Conservation (phyloP, 179 eudicot genomes). For the Spergularia azorica region DNA sequence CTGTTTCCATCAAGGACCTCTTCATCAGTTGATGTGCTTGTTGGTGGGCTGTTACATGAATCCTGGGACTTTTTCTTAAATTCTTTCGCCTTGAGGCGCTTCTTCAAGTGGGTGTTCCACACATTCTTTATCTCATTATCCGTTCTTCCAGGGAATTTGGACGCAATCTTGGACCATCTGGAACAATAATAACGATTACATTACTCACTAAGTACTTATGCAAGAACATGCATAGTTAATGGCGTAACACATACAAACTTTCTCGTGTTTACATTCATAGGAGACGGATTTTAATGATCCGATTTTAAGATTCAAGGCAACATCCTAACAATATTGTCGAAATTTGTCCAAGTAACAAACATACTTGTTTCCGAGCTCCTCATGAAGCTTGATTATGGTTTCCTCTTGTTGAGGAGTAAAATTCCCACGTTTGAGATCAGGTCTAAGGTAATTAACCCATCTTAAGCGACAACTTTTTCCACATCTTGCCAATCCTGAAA, state of each 20-base stretch:
- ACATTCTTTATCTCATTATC: slow-evolving; percentile 91
- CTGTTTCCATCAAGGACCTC: slow-evolving; percentile 12
- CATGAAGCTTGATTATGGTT: slow-evolving; percentile 61
- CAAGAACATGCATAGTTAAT: no score
- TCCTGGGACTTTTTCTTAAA: neutral
- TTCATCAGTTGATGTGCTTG: slow-evolving; percentile 15
- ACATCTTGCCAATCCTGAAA: slow-evolving; percentile 67
- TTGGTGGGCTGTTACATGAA: slow-evolving; percentile 10
- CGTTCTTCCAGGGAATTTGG: slow-evolving; percentile 82
- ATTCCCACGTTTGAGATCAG: slow-evolving; percentile 70
- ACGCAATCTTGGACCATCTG: slow-evolving; percentile 89
- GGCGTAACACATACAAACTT: no score
- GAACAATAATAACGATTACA: neutral
- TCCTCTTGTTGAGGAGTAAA: slow-evolving; percentile 68
- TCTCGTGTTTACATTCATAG: neutral
- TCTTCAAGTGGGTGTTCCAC: slow-evolving; percentile 85
- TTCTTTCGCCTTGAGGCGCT: slow-evolving; percentile 38
- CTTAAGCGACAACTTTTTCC: slow-evolving; percentile 90
- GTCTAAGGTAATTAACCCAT: slow-evolving; percentile 88
- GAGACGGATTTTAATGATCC: no score
- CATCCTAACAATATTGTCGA: no score
- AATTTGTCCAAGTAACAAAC: neutral
- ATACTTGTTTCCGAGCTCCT: slow-evolving; percentile 70
- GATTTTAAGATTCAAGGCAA: no score
- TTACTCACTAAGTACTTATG: no score